phyloP scores from a whole-genome alignment of 2,329 filamentous ascomycete genomes.

The Pseudocercospora fuligena region DNA sequence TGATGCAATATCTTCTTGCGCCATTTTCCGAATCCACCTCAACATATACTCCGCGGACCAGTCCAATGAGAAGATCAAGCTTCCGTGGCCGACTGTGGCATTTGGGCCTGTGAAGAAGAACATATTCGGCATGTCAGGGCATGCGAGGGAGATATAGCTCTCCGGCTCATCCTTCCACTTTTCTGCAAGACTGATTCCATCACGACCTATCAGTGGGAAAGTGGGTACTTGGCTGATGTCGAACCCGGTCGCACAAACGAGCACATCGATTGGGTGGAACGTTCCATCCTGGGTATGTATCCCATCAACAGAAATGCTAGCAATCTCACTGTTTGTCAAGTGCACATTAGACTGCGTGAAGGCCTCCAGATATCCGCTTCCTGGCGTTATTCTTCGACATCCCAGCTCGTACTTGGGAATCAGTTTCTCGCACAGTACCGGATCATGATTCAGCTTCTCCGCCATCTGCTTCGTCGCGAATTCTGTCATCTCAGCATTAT shows the following conservation, averaged over 20 bases:
- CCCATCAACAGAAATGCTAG: conserved; percentile 44
- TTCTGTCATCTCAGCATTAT: conserved; percentile 55
- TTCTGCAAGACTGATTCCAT: conserved; percentile 32
- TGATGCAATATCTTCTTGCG: conserved; percentile 31
- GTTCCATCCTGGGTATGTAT: conserved; percentile 46
- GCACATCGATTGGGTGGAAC: conserved; percentile 46
- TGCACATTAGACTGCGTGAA: conserved; percentile 52
- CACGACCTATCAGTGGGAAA: conserved; percentile 46
- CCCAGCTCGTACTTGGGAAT: conserved; percentile 52
- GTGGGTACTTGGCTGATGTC: conserved; percentile 43
- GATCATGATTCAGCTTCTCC: conserved; percentile 57
- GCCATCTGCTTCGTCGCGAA: conserved; percentile 60
- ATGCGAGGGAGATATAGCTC: conserved; percentile 36
- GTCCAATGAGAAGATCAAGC: conserved; percentile 30
- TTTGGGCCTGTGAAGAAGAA: conserved; percentile 37
- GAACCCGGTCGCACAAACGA: conserved; percentile 55
- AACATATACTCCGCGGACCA: conserved; percentile 51
- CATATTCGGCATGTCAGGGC: conserved; percentile 39
- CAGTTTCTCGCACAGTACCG: conserved; percentile 58
- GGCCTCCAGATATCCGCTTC: conserved; percentile 57
- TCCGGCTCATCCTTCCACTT: conserved; percentile 38
- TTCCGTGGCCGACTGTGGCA: conserved; percentile 31
- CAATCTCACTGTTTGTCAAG: conserved; percentile 47
- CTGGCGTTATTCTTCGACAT: conserved; percentile 56
- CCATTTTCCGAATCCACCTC: conserved; percentile 43